Percentiles rank a stretch among this genome's conserved stretches.
Conservation (phyloP, 768 basidiomycete species). For the Hygrophorus pudorinus region DNA sequence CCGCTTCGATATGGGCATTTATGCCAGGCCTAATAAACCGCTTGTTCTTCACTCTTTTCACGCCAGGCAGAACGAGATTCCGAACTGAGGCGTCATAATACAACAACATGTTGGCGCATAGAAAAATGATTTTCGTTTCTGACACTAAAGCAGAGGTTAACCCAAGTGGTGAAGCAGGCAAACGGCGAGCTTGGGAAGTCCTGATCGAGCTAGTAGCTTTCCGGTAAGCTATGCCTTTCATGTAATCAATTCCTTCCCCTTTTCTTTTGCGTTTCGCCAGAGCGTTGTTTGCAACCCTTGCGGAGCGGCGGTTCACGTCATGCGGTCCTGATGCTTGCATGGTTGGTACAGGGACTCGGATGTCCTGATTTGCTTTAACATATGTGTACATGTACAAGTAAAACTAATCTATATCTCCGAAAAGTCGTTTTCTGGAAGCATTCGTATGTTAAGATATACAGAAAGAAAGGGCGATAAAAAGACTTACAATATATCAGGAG, state of each 20-base stretch:
- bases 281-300: too few relatives aligned
- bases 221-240: not conserved
- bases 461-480: not conserved
- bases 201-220: not conserved
- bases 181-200: not conserved
- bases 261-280: too few relatives aligned
- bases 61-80: not conserved
- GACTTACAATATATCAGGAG: slow-evolving; percentile 61
- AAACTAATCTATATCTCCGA: slow-evolving; percentile 38
- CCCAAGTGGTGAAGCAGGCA: not conserved
- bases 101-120: not conserved
- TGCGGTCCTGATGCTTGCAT: too few relatives aligned
- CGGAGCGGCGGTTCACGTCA: too few relatives aligned
- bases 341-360: not conserved
- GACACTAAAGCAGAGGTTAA: not conserved
- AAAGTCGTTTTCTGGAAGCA: slow-evolving; percentile 46
- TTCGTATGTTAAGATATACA: not conserved
- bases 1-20: not conserved
- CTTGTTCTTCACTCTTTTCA: not conserved
- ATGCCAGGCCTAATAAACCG: not conserved
- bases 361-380: not conserved
- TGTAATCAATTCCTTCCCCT: not conserved
- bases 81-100: not conserved
- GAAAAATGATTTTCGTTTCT: not conserved
- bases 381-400: too few relatives aligned